A percentile compares a stretch with the other conserved stretches of the same genome.
Evolutionary conservation across 1,139 yeast species (phyloP).

Genomic region (Geotrichum klebahnii): DNA sequence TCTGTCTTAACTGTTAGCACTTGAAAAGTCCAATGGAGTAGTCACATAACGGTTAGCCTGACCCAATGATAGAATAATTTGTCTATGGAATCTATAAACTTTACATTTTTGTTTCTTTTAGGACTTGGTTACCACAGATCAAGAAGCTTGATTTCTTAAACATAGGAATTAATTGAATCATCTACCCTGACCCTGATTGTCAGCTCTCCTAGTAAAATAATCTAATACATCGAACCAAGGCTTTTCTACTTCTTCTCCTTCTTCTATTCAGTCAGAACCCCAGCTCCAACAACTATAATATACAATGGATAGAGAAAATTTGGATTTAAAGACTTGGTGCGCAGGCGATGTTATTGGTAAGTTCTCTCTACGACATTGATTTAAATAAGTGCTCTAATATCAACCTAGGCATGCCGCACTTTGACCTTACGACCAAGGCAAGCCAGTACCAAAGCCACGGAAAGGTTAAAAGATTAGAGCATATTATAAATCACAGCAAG

Average conservation of each 20-base stretch:
- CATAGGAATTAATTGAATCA: background rate
- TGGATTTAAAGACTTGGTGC: background rate
- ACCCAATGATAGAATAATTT: too few species aligned
- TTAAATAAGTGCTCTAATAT: background rate
- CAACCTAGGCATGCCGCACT: slow-evolving; percentile 11
- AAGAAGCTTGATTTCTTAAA: background rate
- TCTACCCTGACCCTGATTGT: too few species aligned
- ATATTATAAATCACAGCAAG: slow-evolving; percentile 9
- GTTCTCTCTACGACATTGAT: background rate
- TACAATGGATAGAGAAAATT: background rate
- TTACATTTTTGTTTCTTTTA: too few species aligned
- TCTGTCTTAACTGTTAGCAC: too few species aligned
- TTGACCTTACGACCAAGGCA: slow-evolving; percentile 9
- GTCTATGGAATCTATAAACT: too few species aligned
- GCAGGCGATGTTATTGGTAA: slow-evolving; percentile 5
- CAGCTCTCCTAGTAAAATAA: too few species aligned
- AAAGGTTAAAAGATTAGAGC: slow-evolving; percentile 15
- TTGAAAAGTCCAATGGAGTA: too few species aligned
- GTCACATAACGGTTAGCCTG: too few species aligned
- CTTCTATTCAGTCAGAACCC: background rate
- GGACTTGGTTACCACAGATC: too few species aligned
- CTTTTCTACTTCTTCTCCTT: too few species aligned
- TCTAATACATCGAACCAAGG: too few species aligned
- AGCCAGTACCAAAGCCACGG: slow-evolving; percentile 17
- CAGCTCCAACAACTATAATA: background rate